Base-by-base conservation (phyloP, 257 asterid species). In the Nyctanthes arbortristis region DNA sequence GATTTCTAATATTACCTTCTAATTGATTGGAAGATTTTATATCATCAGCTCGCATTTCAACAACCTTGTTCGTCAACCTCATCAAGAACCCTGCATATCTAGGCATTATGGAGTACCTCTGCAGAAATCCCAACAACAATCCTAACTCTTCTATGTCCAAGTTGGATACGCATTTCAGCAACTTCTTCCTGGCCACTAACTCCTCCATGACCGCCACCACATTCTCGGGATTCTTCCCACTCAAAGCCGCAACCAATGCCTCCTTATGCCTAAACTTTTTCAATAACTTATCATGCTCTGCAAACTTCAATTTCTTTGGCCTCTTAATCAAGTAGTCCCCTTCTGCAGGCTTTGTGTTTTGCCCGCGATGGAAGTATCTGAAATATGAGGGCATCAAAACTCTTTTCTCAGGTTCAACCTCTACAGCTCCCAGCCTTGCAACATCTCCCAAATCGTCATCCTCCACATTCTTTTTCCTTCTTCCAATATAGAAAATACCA, bases 141-240 rank as follows among this genome's bases (percentile, higher is more conserved):
- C 81, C 92, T 6, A 94, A 85, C 84, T 94, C 97, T 16, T 79
- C 85, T 0, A 11, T 30, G 18, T 89, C 97, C 84, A 94, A 72
- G 83, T 86, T 91, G 1, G 86, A 73, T 16, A 89, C 84, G 36
- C 95, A 83, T 67, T 43, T 84, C 75, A 89, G 56, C 84, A 94
- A 66, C 84, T 88, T 94, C 87, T 82, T 86, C 61, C 97, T 73
- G 3, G 93, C 95, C 14, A 94, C 89, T 78, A 94, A 73, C 61
- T 94, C 99, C 86, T 94, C 97, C 82, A 94, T 89, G 29, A 94
- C 97, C 32, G 97, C 97, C 68, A 91, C 88, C 36, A 85, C 81
- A 68, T 78, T 77, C 74, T 81, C 93, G 0, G 95, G 96, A 69
- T 86, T 86, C 73, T 76, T 89, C 67, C 75, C 75, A 8, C 29